Evolutionary conservation across 1,139 yeast species (phyloP).

Genomic region (Pichia sp.): DNA sequence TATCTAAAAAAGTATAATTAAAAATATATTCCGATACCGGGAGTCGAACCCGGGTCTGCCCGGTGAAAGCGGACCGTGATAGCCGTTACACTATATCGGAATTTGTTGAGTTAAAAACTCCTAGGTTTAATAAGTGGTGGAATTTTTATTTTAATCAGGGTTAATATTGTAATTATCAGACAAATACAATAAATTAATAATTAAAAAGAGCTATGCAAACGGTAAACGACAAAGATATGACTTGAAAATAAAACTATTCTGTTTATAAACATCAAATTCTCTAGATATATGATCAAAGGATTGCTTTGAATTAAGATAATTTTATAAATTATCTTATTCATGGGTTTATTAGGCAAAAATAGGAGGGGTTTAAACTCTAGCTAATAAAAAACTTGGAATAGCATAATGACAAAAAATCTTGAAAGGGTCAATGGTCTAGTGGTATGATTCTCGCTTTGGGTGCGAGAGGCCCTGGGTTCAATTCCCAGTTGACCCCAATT

Average conservation of each 20-base stretch:
- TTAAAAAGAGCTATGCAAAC: no score
- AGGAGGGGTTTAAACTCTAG: no score
- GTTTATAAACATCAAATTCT: no score
- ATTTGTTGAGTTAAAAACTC: neutral
- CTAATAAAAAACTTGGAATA: no score
- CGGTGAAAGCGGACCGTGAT: conserved; percentile 74
- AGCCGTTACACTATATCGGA: conserved; percentile 71
- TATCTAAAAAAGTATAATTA: neutral
- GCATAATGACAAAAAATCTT: neutral
- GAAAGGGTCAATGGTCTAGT: conserved; percentile 28
- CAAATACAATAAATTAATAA: no score
- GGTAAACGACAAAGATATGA: neutral
- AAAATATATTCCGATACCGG: conserved; percentile 52
- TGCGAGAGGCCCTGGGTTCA: conserved; percentile 34
- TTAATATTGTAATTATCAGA: no score
- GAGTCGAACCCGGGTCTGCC: conserved; percentile 74
- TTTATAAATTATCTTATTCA: no score
- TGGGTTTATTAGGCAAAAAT: no score
- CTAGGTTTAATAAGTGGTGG: neutral
- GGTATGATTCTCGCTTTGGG: conserved; percentile 52
- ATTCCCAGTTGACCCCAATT: conserved; percentile 30
- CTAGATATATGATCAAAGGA: no score
- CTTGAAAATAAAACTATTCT: neutral
- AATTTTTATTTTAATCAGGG: no score
- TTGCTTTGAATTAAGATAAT: no score